Percentiles rank a stretch among this genome's conserved stretches.
These are phyloP conservation scores for Pterocarpus macrocarpus DNA, from an alignment of 306 rosid species.

Conservation along the genomic window DNA sequence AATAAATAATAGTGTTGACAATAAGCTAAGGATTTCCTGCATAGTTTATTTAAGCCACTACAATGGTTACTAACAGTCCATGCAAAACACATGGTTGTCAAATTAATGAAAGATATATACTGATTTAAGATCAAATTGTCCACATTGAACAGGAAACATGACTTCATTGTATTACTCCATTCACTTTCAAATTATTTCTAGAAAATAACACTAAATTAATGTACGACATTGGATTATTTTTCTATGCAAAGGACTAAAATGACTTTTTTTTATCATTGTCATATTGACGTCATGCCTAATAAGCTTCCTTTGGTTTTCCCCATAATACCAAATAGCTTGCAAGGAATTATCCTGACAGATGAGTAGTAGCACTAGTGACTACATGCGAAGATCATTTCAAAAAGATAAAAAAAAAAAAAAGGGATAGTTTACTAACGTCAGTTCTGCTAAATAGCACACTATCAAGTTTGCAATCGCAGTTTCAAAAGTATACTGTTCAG, in stretches of 20 bases:
- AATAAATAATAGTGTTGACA: background rate
- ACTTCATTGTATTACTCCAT: background rate
- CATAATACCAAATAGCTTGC: slow-evolving; percentile 75
- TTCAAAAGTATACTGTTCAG: slow-evolving; percentile 66
- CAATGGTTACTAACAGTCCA: background rate
- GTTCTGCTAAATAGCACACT: slow-evolving; percentile 50
- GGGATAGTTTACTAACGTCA: too few relatives aligned
- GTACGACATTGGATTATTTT: background rate
- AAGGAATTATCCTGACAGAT: slow-evolving; percentile 72
- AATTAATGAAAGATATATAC: too few relatives aligned
- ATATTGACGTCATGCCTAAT: slow-evolving; percentile 43
- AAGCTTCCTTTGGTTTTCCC: slow-evolving; percentile 41
- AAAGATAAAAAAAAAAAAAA: too few relatives aligned
- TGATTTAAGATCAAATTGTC: background rate
- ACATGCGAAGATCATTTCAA: background rate
- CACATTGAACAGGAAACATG: background rate
- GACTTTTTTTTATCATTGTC: background rate
- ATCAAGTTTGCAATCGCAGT: slow-evolving; percentile 77
- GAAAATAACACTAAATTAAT: background rate
- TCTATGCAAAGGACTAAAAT: background rate
- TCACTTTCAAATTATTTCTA: background rate
- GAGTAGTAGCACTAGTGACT: slow-evolving; percentile 18
- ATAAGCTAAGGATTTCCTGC: background rate
- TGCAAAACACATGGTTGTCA: slow-evolving; percentile 5
- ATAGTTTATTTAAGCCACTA: background rate